Base-by-base conservation (phyloP, 192 early-diverging fungal species). In the Backusella parvicylindrica region DNA sequence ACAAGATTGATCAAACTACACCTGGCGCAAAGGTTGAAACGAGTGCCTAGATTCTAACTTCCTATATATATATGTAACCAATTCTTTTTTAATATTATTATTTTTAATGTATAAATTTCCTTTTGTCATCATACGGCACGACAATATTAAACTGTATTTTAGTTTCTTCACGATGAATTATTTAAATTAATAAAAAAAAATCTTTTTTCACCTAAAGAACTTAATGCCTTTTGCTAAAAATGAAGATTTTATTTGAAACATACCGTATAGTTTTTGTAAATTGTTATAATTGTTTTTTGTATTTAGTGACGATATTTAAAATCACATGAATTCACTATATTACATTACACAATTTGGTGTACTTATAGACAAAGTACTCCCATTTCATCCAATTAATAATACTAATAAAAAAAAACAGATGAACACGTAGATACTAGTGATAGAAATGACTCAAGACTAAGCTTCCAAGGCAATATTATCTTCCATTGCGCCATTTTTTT, bases 21-120 rank as follows among this genome's bases (percentile, higher is more conserved):
- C 70, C 49, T 40, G 70, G 70, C 8, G 41, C 15, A 47, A 50
- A 47, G 70, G 1, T 35, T 23, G 70, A 71, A 33, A 71, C 30
- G 18, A 23, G 53, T 11, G 53, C 21, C 9, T 56, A 28, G 26
- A 0, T 56, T 26, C 9, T 26, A 26, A 56, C 11, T 56, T 47
- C 43, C 7, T 26, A 56, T 28, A 56, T 56, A 56, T 56, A 56
- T 56, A 38, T 38, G 11, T 3, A 56, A 56, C 21, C 21, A 8
- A 26, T 1, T 26, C 26, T 12, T 26, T 56, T 56, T 56, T 13
- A n/a, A n/a, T n/a, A n/a, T n/a, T n/a, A n/a, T n/a, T n/a, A n/a
- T 56, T 28, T 11, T 56, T 26, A 56, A 5, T 56, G 53, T 56
- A 56, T 56, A 56, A 26, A 26, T 28, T 53, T 56, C 23, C 23